phyloP scores from a whole-genome alignment of 106 monocot species.

The Dendrobium chrysotoxum region DNA sequence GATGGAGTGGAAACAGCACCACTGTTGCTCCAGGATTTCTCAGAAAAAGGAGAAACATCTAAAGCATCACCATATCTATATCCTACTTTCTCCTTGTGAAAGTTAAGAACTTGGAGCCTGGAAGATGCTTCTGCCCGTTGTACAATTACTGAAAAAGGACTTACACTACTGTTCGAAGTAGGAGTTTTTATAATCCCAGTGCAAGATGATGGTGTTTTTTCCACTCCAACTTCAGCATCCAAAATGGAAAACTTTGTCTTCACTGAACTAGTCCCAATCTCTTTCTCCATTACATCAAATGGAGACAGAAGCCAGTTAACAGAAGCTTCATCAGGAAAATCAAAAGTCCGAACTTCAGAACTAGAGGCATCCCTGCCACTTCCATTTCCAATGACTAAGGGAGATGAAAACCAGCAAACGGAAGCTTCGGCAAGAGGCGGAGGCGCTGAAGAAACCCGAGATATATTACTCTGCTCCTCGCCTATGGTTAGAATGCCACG shows the following conservation, averaged over 20 bases:
- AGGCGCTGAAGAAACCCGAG: constrained; percentile 12
- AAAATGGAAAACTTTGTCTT: neutral
- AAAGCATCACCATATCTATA: constrained; percentile 15
- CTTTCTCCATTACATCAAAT: neutral
- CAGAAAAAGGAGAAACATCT: constrained; percentile 23
- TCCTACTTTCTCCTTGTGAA: constrained; percentile 13
- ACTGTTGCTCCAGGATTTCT: constrained; percentile 11
- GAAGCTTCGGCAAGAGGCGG: constrained; percentile 53
- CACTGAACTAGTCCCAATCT: neutral
- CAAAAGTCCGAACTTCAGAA: constrained; percentile 5
- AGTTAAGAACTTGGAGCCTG: neutral
- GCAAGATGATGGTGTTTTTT: constrained; percentile 34
- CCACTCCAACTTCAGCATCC: constrained; percentile 6
- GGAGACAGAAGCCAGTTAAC: constrained; percentile 49
- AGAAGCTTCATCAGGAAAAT: constrained; percentile 43
- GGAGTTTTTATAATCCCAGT: constrained; percentile 43
- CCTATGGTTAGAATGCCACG: constrained; percentile 71
- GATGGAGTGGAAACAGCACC: constrained; percentile 19
- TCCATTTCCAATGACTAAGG: constrained; percentile 8
- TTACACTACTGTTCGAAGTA: constrained; percentile 44
- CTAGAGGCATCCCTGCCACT: neutral
- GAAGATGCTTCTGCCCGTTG: constrained; percentile 32
- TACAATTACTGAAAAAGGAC: constrained; percentile 86
- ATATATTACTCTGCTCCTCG: constrained; percentile 5
- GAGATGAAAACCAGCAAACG: constrained; percentile 68